phyloP scores from a whole-genome alignment of 2,329 filamentous ascomycete species.

The Volutella citrinella region DNA sequence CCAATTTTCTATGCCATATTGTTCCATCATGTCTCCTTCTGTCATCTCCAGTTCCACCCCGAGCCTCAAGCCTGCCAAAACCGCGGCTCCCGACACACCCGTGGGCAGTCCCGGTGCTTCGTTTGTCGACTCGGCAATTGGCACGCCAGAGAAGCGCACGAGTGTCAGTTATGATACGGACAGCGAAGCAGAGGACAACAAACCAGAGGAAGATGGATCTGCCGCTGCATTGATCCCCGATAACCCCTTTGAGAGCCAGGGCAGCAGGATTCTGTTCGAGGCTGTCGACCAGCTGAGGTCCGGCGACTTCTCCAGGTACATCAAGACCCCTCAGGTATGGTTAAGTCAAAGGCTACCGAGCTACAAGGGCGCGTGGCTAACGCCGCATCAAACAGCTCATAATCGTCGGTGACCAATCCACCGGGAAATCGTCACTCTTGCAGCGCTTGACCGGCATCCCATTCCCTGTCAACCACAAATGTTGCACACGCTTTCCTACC shows the following conservation, averaged over 20 bases:
- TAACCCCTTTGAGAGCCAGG: conserved; percentile 33
- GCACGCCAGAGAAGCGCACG: too few species aligned
- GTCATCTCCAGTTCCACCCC: too few species aligned
- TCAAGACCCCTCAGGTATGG: conserved; percentile 34
- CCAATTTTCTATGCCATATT: too few species aligned
- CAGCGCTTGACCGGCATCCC: conserved; percentile 36
- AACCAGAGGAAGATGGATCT: neutral
- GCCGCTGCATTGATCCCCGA: conserved; percentile 14
- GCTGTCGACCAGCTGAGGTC: conserved; percentile 35
- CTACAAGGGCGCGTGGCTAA: neutral
- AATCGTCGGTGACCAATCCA: conserved; percentile 35
- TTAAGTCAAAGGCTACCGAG: conserved; percentile 2
- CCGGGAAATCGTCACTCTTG: conserved; percentile 36
- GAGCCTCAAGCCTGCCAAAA: too few species aligned
- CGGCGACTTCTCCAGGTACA: conserved; percentile 24
- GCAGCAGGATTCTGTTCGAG: conserved; percentile 33
- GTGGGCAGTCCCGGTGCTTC: too few species aligned
- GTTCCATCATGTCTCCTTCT: too few species aligned
- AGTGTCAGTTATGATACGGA: too few species aligned
- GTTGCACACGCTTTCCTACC: conserved; percentile 37
- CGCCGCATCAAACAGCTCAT: conserved; percentile 27
- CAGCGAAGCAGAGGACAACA: conserved; percentile 11
- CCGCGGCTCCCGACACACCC: too few species aligned
- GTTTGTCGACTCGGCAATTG: too few species aligned
- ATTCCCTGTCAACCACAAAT: conserved; percentile 28